Evolutionary conservation across 2,329 filamentous ascomycete species (phyloP), one percentile per base, ranked within the genome.

Genomic region (Penicillium oxalicum): DNA sequence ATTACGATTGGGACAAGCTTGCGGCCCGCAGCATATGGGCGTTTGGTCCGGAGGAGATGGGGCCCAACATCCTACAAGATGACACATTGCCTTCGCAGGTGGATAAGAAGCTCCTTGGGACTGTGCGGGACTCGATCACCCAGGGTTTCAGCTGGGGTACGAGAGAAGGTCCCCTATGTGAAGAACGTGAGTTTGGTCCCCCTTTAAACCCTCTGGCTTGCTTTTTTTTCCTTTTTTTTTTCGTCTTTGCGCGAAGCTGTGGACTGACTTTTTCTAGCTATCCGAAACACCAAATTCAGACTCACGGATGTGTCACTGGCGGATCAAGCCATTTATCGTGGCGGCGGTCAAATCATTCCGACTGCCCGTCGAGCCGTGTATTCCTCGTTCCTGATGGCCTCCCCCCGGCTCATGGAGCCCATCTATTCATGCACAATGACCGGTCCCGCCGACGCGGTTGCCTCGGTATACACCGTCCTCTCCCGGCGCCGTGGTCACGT

Each of bases 111-210:
- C 78, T 91, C 18, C 80, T 98, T 29, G 84, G 84, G 60, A 86
- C 84, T 33, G 91, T 96, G 39, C 85, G 90, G 59, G 93, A 98
- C 66, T 91, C 88, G 6, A 89, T 98, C 61, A 85, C 88, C 41
- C 93, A 98, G 71, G 93, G 93, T 29, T 98, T 98, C 71, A 90
- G 86, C 67, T 98, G 93, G 93, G 93, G 89, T 43, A 88, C 91
- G 29, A 80, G 93, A 55, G 93, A 98, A 80, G 93, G 93, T 0
- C 93, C 93, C 13, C 77, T 98, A 26, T 97, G 93, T 69, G 93
- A 98, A 85, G 93, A 98, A 75, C 93, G 86, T 89, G 75, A 80
- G 86, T 51, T 48, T 54, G 47, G 49, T n/a, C 29, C 51, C 9
- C 18, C 2, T 24, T 13, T 18, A 4, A 42, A 33, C 24, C n/a